Evolutionary conservation across 2,329 filamentous ascomycete species (phyloP).

Genomic region (Dothideomycetes sp.): DNA sequence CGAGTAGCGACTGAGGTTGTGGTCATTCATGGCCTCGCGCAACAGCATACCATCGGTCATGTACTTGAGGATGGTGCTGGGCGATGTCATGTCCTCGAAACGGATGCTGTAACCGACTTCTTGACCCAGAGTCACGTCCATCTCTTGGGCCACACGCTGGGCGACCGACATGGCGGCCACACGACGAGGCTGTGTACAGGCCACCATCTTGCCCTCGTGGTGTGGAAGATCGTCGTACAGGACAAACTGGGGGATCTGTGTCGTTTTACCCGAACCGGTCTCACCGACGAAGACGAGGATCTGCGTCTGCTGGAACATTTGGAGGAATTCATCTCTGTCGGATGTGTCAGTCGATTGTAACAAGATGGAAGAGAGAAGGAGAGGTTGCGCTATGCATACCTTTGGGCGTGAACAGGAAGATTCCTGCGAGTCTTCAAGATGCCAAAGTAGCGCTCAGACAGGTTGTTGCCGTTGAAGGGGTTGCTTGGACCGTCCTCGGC

Average conservation of each 20-base stretch:
- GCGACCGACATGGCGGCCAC: slow-evolving; percentile 98
- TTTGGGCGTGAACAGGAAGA: slow-evolving; percentile 85
- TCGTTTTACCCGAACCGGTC: slow-evolving; percentile 98
- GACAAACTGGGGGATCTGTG: slow-evolving; percentile 97
- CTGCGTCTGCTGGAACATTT: slow-evolving; percentile 86
- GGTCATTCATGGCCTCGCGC: slow-evolving; percentile 92
- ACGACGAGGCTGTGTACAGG: slow-evolving; percentile 94
- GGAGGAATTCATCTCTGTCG: slow-evolving; percentile 74
- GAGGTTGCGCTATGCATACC: slow-evolving; percentile 40
- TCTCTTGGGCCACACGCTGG: slow-evolving; percentile 92
- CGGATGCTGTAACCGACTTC: slow-evolving; percentile 98
- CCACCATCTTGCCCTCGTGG: slow-evolving; percentile 75
- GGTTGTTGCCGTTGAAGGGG: slow-evolving; percentile 69
- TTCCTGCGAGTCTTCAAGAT: slow-evolving; percentile 78
- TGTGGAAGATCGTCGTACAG: slow-evolving; percentile 94
- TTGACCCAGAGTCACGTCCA: slow-evolving; percentile 85
- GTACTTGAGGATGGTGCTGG: slow-evolving; percentile 91
- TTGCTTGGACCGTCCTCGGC: slow-evolving; percentile 77
- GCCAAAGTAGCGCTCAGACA: slow-evolving; percentile 78
- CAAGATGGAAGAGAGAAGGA: background rate
- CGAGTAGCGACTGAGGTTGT: slow-evolving; percentile 83
- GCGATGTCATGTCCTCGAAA: slow-evolving; percentile 89
- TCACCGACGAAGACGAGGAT: slow-evolving; percentile 98
- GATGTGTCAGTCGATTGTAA: background rate
- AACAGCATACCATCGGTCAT: slow-evolving; percentile 99